Percentiles rank a stretch among this genome's conserved stretches.
Evolutionary conservation across 192 early-diverging fungal species (phyloP).

Genomic region (Globomyces pollinis-pini): DNA sequence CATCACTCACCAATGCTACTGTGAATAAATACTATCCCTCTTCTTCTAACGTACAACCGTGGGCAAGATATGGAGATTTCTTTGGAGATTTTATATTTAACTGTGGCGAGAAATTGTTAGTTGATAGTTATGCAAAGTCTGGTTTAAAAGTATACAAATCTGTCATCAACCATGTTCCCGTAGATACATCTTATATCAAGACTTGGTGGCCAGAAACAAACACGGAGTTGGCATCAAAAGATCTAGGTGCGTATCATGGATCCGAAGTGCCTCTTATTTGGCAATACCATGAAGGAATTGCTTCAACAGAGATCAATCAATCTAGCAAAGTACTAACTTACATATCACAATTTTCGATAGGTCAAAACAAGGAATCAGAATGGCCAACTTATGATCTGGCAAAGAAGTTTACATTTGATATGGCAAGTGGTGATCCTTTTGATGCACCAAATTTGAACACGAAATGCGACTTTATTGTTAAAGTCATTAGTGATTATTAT

Average conservation of each 20-base stretch:
- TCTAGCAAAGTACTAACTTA: background rate
- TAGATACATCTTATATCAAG: background rate
- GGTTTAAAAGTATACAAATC: background rate
- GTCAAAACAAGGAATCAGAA: background rate
- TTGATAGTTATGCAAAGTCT: background rate
- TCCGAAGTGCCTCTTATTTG: constrained; percentile 9
- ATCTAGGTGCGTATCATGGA: constrained; percentile 8
- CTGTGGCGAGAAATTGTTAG: background rate
- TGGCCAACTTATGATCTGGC: background rate
- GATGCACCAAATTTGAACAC: too few species aligned
- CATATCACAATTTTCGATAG: background rate
- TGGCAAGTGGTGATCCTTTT: too few species aligned
- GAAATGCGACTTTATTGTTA: too few species aligned
- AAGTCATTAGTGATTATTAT: too few species aligned
- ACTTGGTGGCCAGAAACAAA: too few species aligned
- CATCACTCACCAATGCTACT: too few species aligned
- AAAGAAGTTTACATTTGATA: background rate
- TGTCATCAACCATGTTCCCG: background rate
- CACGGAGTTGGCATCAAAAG: too few species aligned
- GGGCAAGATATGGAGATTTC: background rate
- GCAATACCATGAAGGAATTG: background rate
- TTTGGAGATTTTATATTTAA: background rate
- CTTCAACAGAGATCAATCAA: background rate
- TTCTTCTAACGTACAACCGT: background rate
- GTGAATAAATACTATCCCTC: background rate